These are phyloP conservation scores for Epichloe amarillans DNA, from an alignment of 2,329 filamentous ascomycete species.

Conservation along the genomic window DNA sequence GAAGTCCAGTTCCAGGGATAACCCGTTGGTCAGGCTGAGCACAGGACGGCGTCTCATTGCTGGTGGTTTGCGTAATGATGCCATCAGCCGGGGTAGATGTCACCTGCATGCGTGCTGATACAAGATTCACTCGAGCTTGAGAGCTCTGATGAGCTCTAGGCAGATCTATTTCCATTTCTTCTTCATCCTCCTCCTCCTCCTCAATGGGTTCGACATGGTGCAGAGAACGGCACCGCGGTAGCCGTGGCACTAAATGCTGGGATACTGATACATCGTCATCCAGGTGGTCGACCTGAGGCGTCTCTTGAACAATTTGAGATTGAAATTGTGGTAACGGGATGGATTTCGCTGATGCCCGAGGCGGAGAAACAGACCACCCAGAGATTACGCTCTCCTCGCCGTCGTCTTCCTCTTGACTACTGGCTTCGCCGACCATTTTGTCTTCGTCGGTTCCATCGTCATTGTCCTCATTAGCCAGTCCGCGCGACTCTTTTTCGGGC, in stretches of 20 bases:
- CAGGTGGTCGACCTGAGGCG: constrained; percentile 7
- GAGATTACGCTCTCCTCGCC: neutral
- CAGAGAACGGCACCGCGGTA: too few relatives aligned
- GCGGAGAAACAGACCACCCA: constrained; percentile 13
- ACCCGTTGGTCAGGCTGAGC: constrained; percentile 16
- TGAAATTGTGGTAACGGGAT: neutral
- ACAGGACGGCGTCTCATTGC: constrained; percentile 19
- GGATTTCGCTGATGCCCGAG: neutral
- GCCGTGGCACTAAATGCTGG: neutral
- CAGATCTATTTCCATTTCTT: constrained; percentile 22
- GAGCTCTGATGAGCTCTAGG: constrained; percentile 15
- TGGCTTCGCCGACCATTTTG: neutral
- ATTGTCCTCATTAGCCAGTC: neutral
- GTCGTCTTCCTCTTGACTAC: neutral
- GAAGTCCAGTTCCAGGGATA: constrained; percentile 10
- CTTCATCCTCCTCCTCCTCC: constrained; percentile 10
- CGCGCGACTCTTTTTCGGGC: neutral
- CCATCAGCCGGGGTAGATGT: constrained; percentile 6
- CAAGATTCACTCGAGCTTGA: constrained; percentile 14
- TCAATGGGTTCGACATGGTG: neutral
- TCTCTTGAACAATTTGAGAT: constrained; percentile 14
- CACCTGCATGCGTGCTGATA: constrained; percentile 9
- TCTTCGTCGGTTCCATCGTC: neutral
- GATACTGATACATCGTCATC: neutral
- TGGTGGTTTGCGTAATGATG: constrained; percentile 4